Evolutionary conservation across 768 basidiomycete species (phyloP), one percentile per base, ranked within the genome.

Genomic region (Megacollybia marginata): DNA sequence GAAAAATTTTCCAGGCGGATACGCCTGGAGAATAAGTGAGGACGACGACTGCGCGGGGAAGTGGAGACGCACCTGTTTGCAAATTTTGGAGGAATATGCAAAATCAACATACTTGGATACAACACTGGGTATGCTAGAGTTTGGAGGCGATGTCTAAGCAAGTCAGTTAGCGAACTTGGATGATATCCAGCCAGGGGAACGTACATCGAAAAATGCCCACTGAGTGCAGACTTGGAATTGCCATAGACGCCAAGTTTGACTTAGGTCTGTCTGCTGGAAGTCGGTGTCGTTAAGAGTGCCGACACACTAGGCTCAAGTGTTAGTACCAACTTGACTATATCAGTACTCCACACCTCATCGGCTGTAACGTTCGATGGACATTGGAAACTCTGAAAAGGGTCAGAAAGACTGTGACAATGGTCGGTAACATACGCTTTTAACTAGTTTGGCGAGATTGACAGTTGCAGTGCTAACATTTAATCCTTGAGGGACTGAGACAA

Each of bases 181-280:
- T 3, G 6, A 28, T 28, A 48, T 28, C 48, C 4, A 28, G 23
- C 2, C 23, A 28, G 6, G 38, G 43, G 31, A 18, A 61, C 78
- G 33, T 57, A 88, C 90, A 32, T 75, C 82, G 62, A 95, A 93
- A 65, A 91, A 99, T 2, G 93, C 95, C 95, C 95, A 97, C 59
- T 95, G 80, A 0, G 90, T 92, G 70, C 92, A 93, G 47, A 92
- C 88, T 67, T 91, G 93, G 75, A 92, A 95, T 5, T 72, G 56
- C 94, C 94, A 97, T 11, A 85, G 67, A 35, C 91, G 76, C 94
- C 94, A 97, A 5, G 74, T 76, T 57, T 91, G 79, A 49, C 80
- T 73, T 8, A 92, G 63, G 10, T 75, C 76, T 1, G 75, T 80
- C 12, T 74, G 70, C 55, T 74, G 73, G 65, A 78, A 95, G 55